These are phyloP conservation scores for Ophiocordyceps polyrhachis-furcata DNA, from an alignment of 2,329 filamentous ascomycete species.

Conservation along the genomic window DNA sequence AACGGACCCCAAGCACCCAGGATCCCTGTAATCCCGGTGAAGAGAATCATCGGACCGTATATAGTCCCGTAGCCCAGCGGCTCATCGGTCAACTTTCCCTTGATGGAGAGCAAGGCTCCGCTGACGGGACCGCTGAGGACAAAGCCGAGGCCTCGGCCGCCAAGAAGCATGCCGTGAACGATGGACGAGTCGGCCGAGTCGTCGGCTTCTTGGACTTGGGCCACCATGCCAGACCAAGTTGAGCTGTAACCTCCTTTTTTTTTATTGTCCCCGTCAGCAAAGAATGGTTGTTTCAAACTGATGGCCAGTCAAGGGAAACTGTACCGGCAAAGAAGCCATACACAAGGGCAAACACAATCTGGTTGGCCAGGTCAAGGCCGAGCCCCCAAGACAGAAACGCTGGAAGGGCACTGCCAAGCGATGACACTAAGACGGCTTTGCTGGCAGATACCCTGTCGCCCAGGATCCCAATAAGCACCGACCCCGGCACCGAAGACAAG, in stretches of 20 bases:
- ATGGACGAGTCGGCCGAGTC: constrained; percentile 9
- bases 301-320: background rate
- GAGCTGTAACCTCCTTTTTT: constrained; percentile 31
- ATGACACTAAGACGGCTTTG: constrained; percentile 37
- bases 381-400: constrained; percentile 45
- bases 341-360: constrained; percentile 41
- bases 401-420: constrained; percentile 33
- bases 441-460: constrained; percentile 33
- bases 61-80: constrained; percentile 12
- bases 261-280: too few species aligned
- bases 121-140: constrained; percentile 11
- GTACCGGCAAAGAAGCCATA: constrained; percentile 46
- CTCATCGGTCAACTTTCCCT: constrained; percentile 8
- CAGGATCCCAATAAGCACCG: constrained; percentile 36
- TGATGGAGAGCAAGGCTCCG: constrained; percentile 10
- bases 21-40: constrained; percentile 6
- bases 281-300: background rate
- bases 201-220: constrained; percentile 15
- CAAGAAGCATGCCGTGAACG: constrained; percentile 13
- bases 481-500: constrained; percentile 40
- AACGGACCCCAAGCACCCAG: background rate
- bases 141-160: constrained; percentile 12
- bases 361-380: constrained; percentile 28
- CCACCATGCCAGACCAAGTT: constrained; percentile 37
- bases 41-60: constrained; percentile 15